These are phyloP conservation scores for Candida michaelii DNA, from an alignment of 805 yeast species.

Conservation along the genomic window DNA sequence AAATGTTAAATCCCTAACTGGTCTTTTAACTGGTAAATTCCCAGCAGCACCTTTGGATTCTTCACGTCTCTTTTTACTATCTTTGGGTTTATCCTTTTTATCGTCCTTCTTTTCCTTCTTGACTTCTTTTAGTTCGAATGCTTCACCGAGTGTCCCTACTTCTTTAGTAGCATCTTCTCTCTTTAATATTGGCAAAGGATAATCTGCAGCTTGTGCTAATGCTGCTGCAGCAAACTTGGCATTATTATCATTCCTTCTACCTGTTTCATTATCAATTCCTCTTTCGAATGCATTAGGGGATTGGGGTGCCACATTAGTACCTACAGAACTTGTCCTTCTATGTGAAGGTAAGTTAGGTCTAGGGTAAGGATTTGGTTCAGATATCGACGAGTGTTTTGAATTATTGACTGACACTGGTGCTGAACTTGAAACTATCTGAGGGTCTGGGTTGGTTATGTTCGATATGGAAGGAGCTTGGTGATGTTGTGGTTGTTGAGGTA, in stretches of 20 bases:
- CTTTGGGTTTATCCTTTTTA: conserved; percentile 3
- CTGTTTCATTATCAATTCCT: conserved; percentile 36
- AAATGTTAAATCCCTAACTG: conserved; percentile 1
- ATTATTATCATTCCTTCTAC: conserved; percentile 39
- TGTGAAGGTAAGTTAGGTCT: conserved; percentile 15
- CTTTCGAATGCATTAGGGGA: conserved; percentile 20
- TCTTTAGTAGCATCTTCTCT: conserved; percentile 1
- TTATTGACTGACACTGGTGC: conserved; percentile 11
- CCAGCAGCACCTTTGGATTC: conserved; percentile 14
- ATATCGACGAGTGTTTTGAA: conserved; percentile 8
- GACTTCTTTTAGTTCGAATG: not conserved
- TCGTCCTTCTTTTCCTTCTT: conserved; percentile 9
- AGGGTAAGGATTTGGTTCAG: conserved; percentile 8
- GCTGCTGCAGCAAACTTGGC: conserved; percentile 83
- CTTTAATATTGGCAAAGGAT: conserved; percentile 55
- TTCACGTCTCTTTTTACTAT: conserved; percentile 9
- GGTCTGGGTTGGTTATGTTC: conserved; percentile 6
- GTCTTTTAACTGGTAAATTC: conserved; percentile 4
- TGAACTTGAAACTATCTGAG: conserved; percentile 4
- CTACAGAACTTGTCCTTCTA: conserved; percentile 25
- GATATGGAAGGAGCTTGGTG: conserved; percentile 2
- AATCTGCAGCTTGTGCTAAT: conserved; percentile 76
- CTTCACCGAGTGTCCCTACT: not conserved
- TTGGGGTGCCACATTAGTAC: not conserved
- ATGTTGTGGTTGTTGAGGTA: not conserved